Base-by-base conservation (phyloP, 345 rosid species). In the Abelmoschus esculentus region DNA sequence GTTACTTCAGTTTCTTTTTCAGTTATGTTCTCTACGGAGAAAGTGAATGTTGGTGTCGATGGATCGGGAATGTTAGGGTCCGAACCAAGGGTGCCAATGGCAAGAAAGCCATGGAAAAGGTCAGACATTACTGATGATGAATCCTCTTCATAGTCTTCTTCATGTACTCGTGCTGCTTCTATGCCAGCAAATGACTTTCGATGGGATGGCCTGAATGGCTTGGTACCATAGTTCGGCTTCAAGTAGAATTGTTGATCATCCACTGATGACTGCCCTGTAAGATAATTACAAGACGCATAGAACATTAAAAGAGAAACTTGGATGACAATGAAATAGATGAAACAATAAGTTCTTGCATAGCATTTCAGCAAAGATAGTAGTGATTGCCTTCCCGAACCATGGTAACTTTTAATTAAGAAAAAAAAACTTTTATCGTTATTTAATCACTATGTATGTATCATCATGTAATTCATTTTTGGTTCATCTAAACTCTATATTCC, bases 41-140 rank as follows among this genome's bases (percentile, higher is more conserved):
- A 64, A 40, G 86, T 69, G 66, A 89, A 87, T 57, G 96, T 81
- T 32, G 96, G 96, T 17, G 91, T 88, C 36, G 91, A 78, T 10
- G 90, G 93, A 19, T 75, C 77, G 0, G 81, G 69, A 61, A 61
- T 73, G 56, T 69, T 70, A 46, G 83, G 75, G 57, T 90, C 91
- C 5, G 83, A 82, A 61, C 93, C 96, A 52, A 90, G 79, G 60
- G 93, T 88, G 1, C 96, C 93, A 15, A 88, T 90, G 17, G 96
- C 89, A 56, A 88, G 91, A 73, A 90, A 90, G 26, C 96, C 96
- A 50, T 88, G 87, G 80, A 90, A 90, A 61, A 86, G 73, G 69
- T 87, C 90, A 67, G 90, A 79, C 46, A 79, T 80, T 56, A 77
- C 85, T 55, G 80, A 75, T 36, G 84, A 67, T 14, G 86, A 74